These are phyloP conservation scores for Aegilops tauschii DNA, from an alignment of 176 grass and related monocot genomes.

Conservation along the genomic window DNA sequence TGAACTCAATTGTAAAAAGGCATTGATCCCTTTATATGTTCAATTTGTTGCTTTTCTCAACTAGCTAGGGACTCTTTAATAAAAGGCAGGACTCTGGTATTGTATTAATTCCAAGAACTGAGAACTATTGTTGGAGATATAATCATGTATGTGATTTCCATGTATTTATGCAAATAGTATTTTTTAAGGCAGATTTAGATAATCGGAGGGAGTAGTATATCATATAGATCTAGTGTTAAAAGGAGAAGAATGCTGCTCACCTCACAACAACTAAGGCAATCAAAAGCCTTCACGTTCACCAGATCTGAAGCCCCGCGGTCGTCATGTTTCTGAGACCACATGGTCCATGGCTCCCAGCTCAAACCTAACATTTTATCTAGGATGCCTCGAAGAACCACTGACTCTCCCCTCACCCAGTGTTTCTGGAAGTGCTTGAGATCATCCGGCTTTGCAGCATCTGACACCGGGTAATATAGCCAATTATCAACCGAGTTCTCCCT, in stretches of 20 bases:
- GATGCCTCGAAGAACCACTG: slow-evolving; percentile 49
- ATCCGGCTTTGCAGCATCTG: slow-evolving; percentile 18
- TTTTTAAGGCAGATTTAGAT: no score
- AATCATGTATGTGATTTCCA: no score
- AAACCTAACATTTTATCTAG: slow-evolving; percentile 26
- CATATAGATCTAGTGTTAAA: no score
- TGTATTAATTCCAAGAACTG: no score
- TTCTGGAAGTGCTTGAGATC: slow-evolving; percentile 54
- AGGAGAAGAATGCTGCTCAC: background rate
- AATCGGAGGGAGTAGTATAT: no score
- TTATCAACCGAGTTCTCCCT: slow-evolving; percentile 39
- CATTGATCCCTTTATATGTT: no score
- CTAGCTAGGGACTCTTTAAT: no score
- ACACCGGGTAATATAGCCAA: slow-evolving; percentile 41
- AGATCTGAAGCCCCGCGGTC: background rate
- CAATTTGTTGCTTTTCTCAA: no score
- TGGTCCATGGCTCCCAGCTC: slow-evolving; percentile 36
- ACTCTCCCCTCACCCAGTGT: slow-evolving; percentile 59
- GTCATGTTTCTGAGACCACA: slow-evolving; percentile 37
- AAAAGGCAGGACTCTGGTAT: no score
- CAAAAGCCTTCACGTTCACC: background rate
- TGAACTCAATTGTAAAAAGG: no score
- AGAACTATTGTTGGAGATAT: no score
- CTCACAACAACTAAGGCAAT: slow-evolving; percentile 10
- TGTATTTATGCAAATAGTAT: no score